These are phyloP conservation scores for Yamadazyma ubonensis DNA, from an alignment of 805 yeast species.

Conservation along the genomic window DNA sequence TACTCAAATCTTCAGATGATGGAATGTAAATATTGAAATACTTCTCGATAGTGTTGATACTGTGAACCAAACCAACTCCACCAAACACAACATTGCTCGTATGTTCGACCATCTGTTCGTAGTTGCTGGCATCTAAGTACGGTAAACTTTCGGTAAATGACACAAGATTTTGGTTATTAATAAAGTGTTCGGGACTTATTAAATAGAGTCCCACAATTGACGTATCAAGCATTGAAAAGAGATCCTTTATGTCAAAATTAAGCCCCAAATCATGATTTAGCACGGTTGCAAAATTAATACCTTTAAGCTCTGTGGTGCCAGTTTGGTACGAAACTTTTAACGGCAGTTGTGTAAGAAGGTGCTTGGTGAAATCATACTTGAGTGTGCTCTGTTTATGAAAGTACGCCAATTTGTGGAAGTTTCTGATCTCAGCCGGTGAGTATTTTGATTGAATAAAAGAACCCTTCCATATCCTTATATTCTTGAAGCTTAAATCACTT, in stretches of 20 bases:
- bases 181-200: constrained; percentile 24
- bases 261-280: constrained; percentile 21
- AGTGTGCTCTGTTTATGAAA: constrained; percentile 43
- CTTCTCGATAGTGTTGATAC: constrained; percentile 44
- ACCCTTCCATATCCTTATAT: constrained; percentile 34
- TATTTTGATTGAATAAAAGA: constrained; percentile 32
- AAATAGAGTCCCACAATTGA: constrained; percentile 41
- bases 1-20: constrained; percentile 10
- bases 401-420: constrained; percentile 49
- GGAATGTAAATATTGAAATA: constrained; percentile 61
- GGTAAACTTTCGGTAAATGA: constrained; percentile 14
- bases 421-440: constrained; percentile 53
- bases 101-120: constrained; percentile 13
- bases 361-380: constrained; percentile 23
- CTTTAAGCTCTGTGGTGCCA: constrained; percentile 13
- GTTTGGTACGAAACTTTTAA: constrained; percentile 27
- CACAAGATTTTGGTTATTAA: constrained; percentile 23
- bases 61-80: constrained; percentile 66
- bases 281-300: constrained; percentile 26
- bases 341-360: constrained; percentile 26
- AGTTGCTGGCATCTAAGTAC: constrained; percentile 20
- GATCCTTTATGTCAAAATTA: constrained; percentile 24
- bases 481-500: constrained; percentile 26
- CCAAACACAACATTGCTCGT: constrained; percentile 26
- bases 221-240: constrained; percentile 36